Evolutionary conservation across 2,329 filamentous ascomycete species (phyloP).

Genomic region (Coniochaeta hoffmannii): DNA sequence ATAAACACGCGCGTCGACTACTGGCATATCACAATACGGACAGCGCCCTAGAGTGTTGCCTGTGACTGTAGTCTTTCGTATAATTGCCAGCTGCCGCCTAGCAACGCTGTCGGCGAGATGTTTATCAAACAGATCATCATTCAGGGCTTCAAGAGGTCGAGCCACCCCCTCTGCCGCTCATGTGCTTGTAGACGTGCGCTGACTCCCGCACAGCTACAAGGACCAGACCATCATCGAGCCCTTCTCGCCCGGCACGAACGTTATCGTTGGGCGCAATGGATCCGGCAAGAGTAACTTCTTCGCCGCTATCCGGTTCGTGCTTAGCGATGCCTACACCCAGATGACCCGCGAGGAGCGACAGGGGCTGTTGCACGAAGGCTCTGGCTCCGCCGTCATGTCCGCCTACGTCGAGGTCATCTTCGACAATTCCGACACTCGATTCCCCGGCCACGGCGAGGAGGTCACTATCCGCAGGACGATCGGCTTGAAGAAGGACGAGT

Average conservation of each 20-base stretch:
- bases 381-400: conserved; percentile 95
- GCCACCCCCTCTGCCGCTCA: neutral
- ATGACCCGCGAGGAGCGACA: conserved; percentile 95
- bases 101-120: conserved; percentile 49
- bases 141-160: conserved; percentile 96
- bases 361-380: conserved; percentile 94
- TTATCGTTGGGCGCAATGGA: conserved; percentile 97
- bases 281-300: conserved; percentile 99
- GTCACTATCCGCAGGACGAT: conserved; percentile 89
- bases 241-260: conserved; percentile 95
- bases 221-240: conserved; percentile 98
- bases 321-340: conserved; percentile 94
- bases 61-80: neutral
- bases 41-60: neutral
- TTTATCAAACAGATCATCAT: conserved; percentile 99
- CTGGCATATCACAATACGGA: neutral
- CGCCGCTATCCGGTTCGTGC: conserved; percentile 94
- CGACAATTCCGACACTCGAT: conserved; percentile 93
- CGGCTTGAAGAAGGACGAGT: conserved; percentile 96
- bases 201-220: conserved; percentile 68
- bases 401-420: conserved; percentile 99
- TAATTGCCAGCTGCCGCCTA: conserved; percentile 12
- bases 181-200: conserved; percentile 6
- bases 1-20: neutral
- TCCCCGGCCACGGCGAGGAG: conserved; percentile 87